Evolutionary conservation across 371 early-diverging fungal genomes (phyloP).

Genomic region (Mortierella sp.): DNA sequence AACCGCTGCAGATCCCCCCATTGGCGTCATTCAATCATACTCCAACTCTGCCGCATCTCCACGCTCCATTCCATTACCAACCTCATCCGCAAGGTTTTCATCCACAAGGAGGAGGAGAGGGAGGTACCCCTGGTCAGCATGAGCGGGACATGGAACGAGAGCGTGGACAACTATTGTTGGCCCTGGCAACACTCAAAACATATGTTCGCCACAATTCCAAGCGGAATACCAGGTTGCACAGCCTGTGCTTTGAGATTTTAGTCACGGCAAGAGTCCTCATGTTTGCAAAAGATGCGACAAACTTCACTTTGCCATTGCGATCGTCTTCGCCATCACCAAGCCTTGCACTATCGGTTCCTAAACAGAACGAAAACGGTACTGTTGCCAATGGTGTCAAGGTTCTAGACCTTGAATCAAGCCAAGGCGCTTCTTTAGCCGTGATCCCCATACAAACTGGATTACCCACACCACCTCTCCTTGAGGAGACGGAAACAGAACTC

Average conservation of each 20-base stretch:
- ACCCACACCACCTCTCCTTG: conserved; percentile 30
- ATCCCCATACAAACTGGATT: conserved; percentile 30
- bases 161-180: conserved; percentile 16
- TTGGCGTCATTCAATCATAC: not conserved
- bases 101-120: not conserved
- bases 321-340: not conserved
- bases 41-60: not conserved
- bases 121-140: not conserved
- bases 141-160: conserved; percentile 28
- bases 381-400: not conserved
- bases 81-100: not conserved
- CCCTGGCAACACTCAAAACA: conserved; percentile 25
- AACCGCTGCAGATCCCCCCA: conserved; percentile 23
- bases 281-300: conserved; percentile 39
- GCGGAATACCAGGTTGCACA: conserved; percentile 28
- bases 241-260: conserved; percentile 42
- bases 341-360: no score
- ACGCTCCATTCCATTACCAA: conserved; percentile 9
- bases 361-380: not conserved
- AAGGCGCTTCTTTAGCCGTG: not conserved
- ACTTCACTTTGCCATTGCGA: not conserved
- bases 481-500: conserved; percentile 4
- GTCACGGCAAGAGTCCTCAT: conserved; percentile 29
- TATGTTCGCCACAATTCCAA: conserved; percentile 44
- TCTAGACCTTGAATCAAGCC: not conserved